A percentile compares a stretch with the other conserved stretches of the same genome.
Conservation (phyloP, 768 basidiomycete species). For the Podaxis pistillaris region DNA sequence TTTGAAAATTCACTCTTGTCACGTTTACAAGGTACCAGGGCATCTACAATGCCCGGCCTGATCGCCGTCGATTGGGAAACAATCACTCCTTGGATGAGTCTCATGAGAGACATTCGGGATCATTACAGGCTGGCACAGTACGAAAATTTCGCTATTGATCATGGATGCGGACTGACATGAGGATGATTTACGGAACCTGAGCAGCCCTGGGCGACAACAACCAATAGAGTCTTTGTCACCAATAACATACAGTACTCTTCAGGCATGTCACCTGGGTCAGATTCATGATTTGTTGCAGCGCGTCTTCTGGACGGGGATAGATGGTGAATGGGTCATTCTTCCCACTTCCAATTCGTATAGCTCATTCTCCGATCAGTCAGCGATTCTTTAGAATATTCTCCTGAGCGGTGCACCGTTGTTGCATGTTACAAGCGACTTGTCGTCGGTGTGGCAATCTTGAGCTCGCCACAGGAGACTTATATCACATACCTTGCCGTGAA, state of each 20-base stretch:
- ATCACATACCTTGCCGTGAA: slow-evolving; percentile 81
- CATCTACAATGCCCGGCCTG: slow-evolving; percentile 30
- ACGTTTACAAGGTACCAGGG: slow-evolving; percentile 50
- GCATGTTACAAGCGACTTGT: slow-evolving; percentile 71
- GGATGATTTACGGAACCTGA: slow-evolving; percentile 7
- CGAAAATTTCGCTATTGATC: slow-evolving; percentile 22
- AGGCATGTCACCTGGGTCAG: slow-evolving; percentile 58
- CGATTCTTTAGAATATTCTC: slow-evolving; percentile 65
- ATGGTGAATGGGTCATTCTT: slow-evolving; percentile 43
- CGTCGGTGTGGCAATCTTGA: slow-evolving; percentile 71
- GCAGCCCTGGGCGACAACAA: slow-evolving; percentile 55
- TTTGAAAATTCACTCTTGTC: slow-evolving; percentile 67
- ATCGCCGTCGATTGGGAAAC: slow-evolving; percentile 75
- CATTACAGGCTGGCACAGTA: slow-evolving; percentile 67
- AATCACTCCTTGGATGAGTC: slow-evolving; percentile 66
- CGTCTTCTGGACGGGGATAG: slow-evolving; percentile 76
- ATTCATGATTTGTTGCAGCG: slow-evolving; percentile 68
- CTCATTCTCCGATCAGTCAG: slow-evolving; percentile 43
- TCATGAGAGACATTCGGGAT: slow-evolving; percentile 70
- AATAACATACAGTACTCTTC: slow-evolving; percentile 63
- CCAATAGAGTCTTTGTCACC: slow-evolving; percentile 44
- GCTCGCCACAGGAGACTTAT: slow-evolving; percentile 78
- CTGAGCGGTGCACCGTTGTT: slow-evolving; percentile 75
- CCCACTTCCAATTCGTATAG: slow-evolving; percentile 5
- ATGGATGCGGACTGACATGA: background rate